Base-by-base conservation (phyloP, 2,329 filamentous ascomycete genomes). In the Clonostachys rhizophaga region DNA sequence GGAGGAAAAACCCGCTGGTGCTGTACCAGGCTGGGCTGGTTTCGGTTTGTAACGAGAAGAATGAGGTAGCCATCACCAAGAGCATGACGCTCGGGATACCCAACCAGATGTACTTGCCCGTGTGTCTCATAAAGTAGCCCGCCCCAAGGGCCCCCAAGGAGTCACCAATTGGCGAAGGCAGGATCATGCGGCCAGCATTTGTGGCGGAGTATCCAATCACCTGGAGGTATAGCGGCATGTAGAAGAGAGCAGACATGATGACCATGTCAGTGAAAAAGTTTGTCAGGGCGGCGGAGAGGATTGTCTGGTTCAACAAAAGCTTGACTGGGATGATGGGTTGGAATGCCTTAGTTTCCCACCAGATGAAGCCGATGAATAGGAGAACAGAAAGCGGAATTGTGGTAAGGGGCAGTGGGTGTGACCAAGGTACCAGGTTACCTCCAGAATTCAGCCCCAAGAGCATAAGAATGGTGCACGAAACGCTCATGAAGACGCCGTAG, bases 291-390 rank as follows among this genome's bases (percentile, higher is more conserved):
- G 87, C 87, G 1, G 85, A 76, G 44, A 86, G 70, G 1, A 95
- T 83, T 4, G 89, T 95, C 41, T 86, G 83, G 49, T 87, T 70
- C 9, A 83, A 62, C 3, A 96, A 76, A 8, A 95, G 75, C 16
- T 78, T 78, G 16, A 95, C 85, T 0, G 91, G 90, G 49, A 95
- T 91, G 50, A 96, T 80, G 14, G 91, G 91, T 62, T 95, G 89
- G 2, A 71, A 69, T 1, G 86, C 85, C 12, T 74, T 74, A 42
- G 78, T 74, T 69, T 96, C 91, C 66, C 91, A 81, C 60, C 83
- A 81, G 44, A 91, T 65, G 66, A 95, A 94, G 8, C 72, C 65
- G 11, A 70, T 61, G 11, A 95, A 74, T 14, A 80, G 78, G 5
- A 79, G 70, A 2, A 77, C 56, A 1, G 87, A 85, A 5, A 92